Percentiles rank a stretch among this genome's conserved stretches.
These are phyloP conservation scores for Cryptococcus sp. DNA, from an alignment of 1,284 basidiomycete genomes.

Conservation along the genomic window DNA sequence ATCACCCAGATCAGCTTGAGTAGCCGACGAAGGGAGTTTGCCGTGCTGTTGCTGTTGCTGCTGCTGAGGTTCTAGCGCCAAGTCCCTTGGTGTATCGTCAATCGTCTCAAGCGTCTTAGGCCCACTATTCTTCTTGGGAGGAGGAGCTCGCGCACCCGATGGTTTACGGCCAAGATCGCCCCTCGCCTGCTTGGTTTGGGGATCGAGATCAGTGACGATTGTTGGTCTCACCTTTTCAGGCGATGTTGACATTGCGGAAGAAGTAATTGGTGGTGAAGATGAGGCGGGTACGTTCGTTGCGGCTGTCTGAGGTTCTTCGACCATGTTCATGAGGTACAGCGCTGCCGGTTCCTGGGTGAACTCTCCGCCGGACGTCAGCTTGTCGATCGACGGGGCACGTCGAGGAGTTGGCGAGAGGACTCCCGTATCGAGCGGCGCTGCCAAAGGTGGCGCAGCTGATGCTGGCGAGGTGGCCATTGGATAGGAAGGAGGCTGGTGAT, in stretches of 20 bases:
- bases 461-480: not conserved
- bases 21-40: constrained; percentile 10
- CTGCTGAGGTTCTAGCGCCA: not conserved
- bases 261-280: not conserved
- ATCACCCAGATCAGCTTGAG: constrained; percentile 31
- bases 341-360: constrained; percentile 46
- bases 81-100: constrained; percentile 3
- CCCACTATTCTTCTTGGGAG: constrained; percentile 46
- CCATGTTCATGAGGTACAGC: constrained; percentile 51
- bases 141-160: constrained; percentile 77
- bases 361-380: constrained; percentile 7
- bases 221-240: constrained; percentile 21
- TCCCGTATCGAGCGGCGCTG: not conserved
- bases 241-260: constrained; percentile 2
- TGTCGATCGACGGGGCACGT: constrained; percentile 30
- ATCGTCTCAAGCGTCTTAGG: constrained; percentile 22
- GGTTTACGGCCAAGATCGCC: constrained; percentile 65
- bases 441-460: not conserved
- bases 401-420: constrained; percentile 34
- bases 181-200: constrained; percentile 1
- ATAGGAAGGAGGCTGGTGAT: not conserved
- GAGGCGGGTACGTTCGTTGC: not conserved
- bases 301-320: constrained; percentile 31
- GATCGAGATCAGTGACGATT: constrained; percentile 25
- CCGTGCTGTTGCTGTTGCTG: constrained; percentile 1